Conservation (phyloP, 208 protist genomes). For the Blastocrithidia nonstop region DNA sequence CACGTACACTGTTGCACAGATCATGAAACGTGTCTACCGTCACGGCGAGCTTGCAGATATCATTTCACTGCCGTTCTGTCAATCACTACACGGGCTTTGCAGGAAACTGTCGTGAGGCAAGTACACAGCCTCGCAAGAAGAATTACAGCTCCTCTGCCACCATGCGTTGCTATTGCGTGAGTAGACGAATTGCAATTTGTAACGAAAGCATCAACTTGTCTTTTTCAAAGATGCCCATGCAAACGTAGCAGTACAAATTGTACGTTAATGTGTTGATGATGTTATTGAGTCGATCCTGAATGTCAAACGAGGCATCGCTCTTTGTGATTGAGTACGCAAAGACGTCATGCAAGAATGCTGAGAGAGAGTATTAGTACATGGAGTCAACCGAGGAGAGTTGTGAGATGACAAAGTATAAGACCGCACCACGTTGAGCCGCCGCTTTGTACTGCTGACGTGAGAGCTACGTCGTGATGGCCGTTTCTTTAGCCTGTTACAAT, state of each 20-base stretch:
- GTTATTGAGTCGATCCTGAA: slow-evolving; percentile 90
- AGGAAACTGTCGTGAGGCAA: slow-evolving; percentile 85
- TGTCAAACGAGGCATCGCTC: slow-evolving; percentile 84
- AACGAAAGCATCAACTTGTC: slow-evolving; percentile 98
- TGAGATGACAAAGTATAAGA: slow-evolving; percentile 97
- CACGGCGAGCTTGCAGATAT: slow-evolving; percentile 78
- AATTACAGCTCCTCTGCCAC: slow-evolving; percentile 91
- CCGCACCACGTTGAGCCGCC: slow-evolving; percentile 92
- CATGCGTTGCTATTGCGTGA: slow-evolving; percentile 78
- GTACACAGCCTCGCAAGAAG: slow-evolving; percentile 95
- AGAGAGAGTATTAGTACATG: slow-evolving; percentile 99
- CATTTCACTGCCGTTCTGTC: slow-evolving; percentile 93
- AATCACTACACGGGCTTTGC: slow-evolving; percentile 85
- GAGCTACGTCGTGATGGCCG: slow-evolving; percentile 90
- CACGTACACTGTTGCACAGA: slow-evolving; percentile 50
- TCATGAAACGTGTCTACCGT: slow-evolving; percentile 66
- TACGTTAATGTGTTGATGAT: slow-evolving; percentile 95
- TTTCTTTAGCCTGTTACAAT: slow-evolving; percentile 89
- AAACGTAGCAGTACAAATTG: slow-evolving; percentile 96
- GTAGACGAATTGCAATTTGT: slow-evolving; percentile 94
- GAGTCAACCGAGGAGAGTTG: slow-evolving; percentile 91
- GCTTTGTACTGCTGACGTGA: slow-evolving; percentile 92
- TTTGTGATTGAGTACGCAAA: slow-evolving; percentile 93
- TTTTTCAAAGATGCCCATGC: slow-evolving; percentile 96
- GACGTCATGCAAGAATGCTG: slow-evolving; percentile 93